phyloP scores from a whole-genome alignment of 1,139 yeast genomes.

The Petasospora fabianii region DNA sequence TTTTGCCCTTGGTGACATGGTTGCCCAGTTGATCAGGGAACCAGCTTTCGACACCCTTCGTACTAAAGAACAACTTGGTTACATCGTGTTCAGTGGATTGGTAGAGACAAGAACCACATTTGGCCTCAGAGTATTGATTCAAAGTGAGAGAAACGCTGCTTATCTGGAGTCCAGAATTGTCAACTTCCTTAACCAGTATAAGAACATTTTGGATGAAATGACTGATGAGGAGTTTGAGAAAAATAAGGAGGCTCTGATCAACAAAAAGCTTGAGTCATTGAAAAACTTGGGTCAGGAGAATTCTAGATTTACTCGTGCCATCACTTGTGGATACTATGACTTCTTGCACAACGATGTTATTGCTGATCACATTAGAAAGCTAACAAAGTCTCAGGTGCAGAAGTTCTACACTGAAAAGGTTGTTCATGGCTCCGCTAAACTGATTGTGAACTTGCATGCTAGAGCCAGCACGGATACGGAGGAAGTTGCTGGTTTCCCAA shows the following conservation, averaged over 20 bases:
- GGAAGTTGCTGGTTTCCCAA: constrained; percentile 31
- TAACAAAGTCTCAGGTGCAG: constrained; percentile 56
- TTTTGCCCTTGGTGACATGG: constrained; percentile 55
- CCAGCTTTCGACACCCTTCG: constrained; percentile 88
- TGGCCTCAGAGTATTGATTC: constrained; percentile 78
- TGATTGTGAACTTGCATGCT: constrained; percentile 69
- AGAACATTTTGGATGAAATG: constrained; percentile 38
- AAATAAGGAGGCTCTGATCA: constrained; percentile 65
- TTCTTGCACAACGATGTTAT: constrained; percentile 57
- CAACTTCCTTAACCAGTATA: constrained; percentile 45
- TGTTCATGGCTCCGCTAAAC: constrained; percentile 38
- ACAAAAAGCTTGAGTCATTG: constrained; percentile 63
- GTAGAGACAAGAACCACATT: constrained; percentile 67
- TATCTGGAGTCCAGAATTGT: constrained; percentile 78
- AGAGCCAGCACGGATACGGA: constrained; percentile 36
- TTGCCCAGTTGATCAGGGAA: constrained; percentile 72
- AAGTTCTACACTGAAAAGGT: constrained; percentile 51
- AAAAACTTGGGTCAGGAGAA: constrained; percentile 80
- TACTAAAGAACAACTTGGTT: constrained; percentile 89
- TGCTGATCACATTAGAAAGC: constrained; percentile 48
- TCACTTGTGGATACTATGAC: constrained; percentile 75
- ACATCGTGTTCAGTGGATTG: constrained; percentile 80
- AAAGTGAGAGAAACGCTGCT: constrained; percentile 74
- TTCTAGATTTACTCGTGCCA: constrained; percentile 58
- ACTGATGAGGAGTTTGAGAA: constrained; percentile 60